phyloP scores from a whole-genome alignment of 192 early-diverging fungal genomes.

The Dissophora globulifera region DNA sequence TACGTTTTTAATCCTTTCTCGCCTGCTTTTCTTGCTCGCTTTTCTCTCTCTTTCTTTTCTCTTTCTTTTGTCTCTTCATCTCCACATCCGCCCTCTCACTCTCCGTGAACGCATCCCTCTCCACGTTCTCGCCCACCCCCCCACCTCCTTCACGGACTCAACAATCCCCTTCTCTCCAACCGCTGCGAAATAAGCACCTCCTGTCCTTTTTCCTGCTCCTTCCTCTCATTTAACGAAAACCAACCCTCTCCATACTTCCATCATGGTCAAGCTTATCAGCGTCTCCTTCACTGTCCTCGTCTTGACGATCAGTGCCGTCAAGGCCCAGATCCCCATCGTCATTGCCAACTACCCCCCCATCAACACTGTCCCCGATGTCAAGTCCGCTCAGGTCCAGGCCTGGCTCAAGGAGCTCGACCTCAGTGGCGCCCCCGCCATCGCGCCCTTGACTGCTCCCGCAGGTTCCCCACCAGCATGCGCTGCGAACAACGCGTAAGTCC shows the following conservation, averaged over 20 bases:
- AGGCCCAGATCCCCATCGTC: constrained; percentile 32
- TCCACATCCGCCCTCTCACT: background rate
- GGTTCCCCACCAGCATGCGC: constrained; percentile 35
- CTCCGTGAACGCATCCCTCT: background rate
- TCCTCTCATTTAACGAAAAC: constrained; percentile 53
- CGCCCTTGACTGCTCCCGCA: background rate
- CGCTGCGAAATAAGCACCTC: constrained; percentile 9
- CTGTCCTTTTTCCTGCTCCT: constrained; percentile 28
- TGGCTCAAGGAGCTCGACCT: constrained; percentile 54
- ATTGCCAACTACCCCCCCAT: constrained; percentile 26
- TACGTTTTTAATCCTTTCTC: background rate
- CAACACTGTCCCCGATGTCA: constrained; percentile 27
- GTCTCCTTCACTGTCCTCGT: constrained; percentile 29
- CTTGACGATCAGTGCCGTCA: constrained; percentile 36
- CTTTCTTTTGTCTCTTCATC: background rate
- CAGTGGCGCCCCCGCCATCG: constrained; percentile 25
- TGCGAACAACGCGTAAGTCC: constrained; percentile 22
- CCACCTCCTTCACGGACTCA: constrained; percentile 9
- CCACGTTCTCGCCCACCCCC: background rate
- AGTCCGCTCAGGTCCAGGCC: constrained; percentile 23
- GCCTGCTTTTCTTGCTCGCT: background rate
- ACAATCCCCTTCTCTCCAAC: constrained; percentile 4
- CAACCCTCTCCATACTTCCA: background rate
- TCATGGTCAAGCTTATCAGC: constrained; percentile 38
- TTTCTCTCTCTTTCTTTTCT: constrained; percentile 1